A percentile compares a stretch with the other conserved stretches of the same genome.
Conservation (phyloP, 2,329 filamentous ascomycete species). For the Trichoderma oligosporum region DNA sequence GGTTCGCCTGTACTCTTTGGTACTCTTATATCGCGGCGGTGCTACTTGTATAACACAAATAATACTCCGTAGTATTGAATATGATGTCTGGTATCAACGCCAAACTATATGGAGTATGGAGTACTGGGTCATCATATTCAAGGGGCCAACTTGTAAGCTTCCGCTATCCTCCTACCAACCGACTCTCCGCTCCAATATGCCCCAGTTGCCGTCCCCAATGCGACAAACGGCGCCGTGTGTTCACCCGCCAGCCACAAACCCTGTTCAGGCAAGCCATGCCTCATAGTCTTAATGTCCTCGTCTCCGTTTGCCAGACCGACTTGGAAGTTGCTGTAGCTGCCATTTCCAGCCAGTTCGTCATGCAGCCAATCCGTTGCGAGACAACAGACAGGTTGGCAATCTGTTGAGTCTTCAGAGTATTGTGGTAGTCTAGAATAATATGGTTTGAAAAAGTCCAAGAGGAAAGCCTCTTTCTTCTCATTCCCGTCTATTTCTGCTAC, state of each 20-base stretch:
- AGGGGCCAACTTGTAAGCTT: slow-evolving; percentile 48
- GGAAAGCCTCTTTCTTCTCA: slow-evolving; percentile 48
- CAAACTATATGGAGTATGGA: not conserved
- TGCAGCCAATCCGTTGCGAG: slow-evolving; percentile 74
- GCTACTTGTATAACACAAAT: not conserved
- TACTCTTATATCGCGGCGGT: not conserved
- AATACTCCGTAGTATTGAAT: not conserved
- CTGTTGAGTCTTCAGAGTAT: slow-evolving; percentile 50
- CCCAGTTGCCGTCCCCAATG: slow-evolving; percentile 81
- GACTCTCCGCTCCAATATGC: slow-evolving; percentile 89
- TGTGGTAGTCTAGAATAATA: slow-evolving; percentile 74
- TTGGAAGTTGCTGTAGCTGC: slow-evolving; percentile 84
- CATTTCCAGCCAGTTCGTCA: slow-evolving; percentile 75
- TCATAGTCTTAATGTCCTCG: slow-evolving; percentile 63
- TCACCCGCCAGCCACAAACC: slow-evolving; percentile 86
- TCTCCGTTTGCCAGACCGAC: slow-evolving; percentile 68
- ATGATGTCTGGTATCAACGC: no score
- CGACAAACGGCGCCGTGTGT: slow-evolving; percentile 86
- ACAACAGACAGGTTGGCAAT: slow-evolving; percentile 60
- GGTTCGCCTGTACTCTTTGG: not conserved
- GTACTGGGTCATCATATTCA: no score
- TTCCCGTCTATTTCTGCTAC: slow-evolving; percentile 41
- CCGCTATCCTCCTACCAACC: slow-evolving; percentile 62
- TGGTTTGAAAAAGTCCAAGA: slow-evolving; percentile 67
- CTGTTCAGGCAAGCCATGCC: slow-evolving; percentile 59